Evolutionary conservation across 192 early-diverging fungal species (phyloP), one percentile per base, ranked within the genome.

Genomic region (Jimgerdemannia flammicorona): DNA sequence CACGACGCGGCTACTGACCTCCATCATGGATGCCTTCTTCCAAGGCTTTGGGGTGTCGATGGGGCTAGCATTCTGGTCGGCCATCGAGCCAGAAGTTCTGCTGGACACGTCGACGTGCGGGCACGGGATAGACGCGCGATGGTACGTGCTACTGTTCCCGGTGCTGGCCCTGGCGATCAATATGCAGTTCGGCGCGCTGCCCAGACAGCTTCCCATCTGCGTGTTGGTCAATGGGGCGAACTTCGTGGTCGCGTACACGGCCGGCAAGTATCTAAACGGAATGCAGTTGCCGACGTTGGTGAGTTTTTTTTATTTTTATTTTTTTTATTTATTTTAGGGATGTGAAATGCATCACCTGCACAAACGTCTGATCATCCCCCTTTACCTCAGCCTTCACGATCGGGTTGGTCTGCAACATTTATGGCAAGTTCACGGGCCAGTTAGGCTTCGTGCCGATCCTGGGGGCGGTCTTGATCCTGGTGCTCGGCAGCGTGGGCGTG

Each of bases 11-110:
- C 75, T 84, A 72, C 75, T 84, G 40, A 80, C 80, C 69, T 79
- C 79, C 0, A 72, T 81, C 59, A 84, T 84, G 83, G 78, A 84
- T 43, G 83, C 83, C 7, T 84, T 84, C 66, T 80, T 80, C 64
- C 72, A 79, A 3, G 83, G 77, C 2, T 84, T 84, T 44, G 83
- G 79, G 49, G 73, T 78, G 4, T 76, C 79, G 11, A 43, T 84
- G 70, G 83, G 83, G 6, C 73, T 77, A 10, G 72, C 80, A 4
- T 68, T 79, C 20, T 81, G 71, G 67, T 74, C 74, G 71, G 65
- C 77, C 9, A 67, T 80, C 3, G 77, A 75, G 71, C 44, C 42
- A 3, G 40, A 70, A 8, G 43, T 72, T 39, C 40, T 40, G 17
- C 70, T 73, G 17, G 78, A 77, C 59, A 44, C 77, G 1, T 66